Evolutionary conservation across 179 eudicot species (phyloP).

Genomic region (Gypsophila paniculata): DNA sequence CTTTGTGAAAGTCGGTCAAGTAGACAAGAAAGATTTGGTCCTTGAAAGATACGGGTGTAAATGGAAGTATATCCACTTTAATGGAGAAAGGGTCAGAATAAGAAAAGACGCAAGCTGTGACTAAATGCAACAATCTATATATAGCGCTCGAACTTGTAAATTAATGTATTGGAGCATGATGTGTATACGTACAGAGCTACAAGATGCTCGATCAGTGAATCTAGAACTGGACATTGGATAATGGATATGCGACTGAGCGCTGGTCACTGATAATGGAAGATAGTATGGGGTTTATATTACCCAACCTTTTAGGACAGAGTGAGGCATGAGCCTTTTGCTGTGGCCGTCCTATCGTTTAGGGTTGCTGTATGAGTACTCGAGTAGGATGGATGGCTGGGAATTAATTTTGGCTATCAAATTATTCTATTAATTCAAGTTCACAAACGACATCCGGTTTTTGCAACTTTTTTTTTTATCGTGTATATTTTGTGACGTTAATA

Average conservation of each 20-base stretch:
- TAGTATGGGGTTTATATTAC: no score
- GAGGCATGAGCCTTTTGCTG: no score
- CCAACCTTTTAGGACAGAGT: no score
- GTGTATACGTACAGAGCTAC: not conserved
- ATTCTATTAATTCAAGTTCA: no score
- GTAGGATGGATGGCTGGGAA: no score
- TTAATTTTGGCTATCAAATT: no score
- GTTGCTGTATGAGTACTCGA: no score
- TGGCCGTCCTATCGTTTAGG: no score
- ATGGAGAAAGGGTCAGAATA: slow-evolving; percentile 77
- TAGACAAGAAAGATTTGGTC: slow-evolving; percentile 47
- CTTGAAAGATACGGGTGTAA: slow-evolving; percentile 55
- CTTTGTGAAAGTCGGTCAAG: slow-evolving; percentile 56
- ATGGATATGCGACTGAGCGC: not conserved
- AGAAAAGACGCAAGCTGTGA: slow-evolving; percentile 25
- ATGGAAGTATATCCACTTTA: slow-evolving; percentile 79
- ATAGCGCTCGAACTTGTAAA: not conserved
- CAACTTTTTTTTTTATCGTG: no score
- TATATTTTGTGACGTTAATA: no score
- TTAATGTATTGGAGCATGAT: not conserved
- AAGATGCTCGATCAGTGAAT: not conserved
- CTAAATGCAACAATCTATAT: not conserved
- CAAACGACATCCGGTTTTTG: no score
- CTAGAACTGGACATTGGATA: not conserved
- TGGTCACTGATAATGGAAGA: not conserved